Base-by-base conservation (phyloP, 495 filamentous ascomycete species). In the Aspergillus sclerotiicarbonarius region DNA sequence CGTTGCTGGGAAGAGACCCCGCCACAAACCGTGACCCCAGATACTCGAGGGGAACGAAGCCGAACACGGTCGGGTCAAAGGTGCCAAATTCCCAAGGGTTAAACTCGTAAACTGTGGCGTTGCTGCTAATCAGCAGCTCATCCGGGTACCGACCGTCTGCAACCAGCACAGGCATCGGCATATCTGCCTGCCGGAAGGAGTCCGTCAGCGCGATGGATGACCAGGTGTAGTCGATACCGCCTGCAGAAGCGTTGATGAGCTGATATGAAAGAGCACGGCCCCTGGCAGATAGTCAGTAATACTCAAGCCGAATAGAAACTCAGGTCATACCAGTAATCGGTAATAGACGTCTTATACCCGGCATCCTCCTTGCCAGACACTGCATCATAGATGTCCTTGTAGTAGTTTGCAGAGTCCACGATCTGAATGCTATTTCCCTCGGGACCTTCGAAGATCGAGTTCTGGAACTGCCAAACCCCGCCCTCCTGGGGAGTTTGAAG, bases 31-130 rank as follows among this genome's bases (percentile, higher is more conserved):
- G 87, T 21, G 91, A 91, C 8, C 91, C 93, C 6, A 95, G 68
- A 69, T 88, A 95, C 44, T 84, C 69, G 12, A 87, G 72, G 4
- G 91, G 91, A 1, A 76, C 87, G 59, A 96, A 97, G 19, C 84
- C 92, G 65, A 76, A 92, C 7, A 90, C 75, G 0, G 86, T 91
- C 0, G 91, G 90, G 65, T 98, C 93, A 54, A 82, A 92, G 7
- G 86, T 85, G 37, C 93, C 93, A 52, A 96, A 81, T 62, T 98
- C 93, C 70, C 81, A 95, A 0, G 94, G 90, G 67, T 87, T 93
- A 80, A 96, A 90, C 64, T 95, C 91, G 60, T 80, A 89, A 45
- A 94, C 83, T 5, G 93, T 96, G 1, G 91, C 80, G 67, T 96
- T 96, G 45, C 83, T 69, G 6, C 88, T 80, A 39, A 96, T 71